Percentiles rank a stretch among this genome's conserved stretches.
These are phyloP conservation scores for Tolypocladium guangdongense DNA, from an alignment of 2,329 filamentous ascomycete species.

Conservation along the genomic window DNA sequence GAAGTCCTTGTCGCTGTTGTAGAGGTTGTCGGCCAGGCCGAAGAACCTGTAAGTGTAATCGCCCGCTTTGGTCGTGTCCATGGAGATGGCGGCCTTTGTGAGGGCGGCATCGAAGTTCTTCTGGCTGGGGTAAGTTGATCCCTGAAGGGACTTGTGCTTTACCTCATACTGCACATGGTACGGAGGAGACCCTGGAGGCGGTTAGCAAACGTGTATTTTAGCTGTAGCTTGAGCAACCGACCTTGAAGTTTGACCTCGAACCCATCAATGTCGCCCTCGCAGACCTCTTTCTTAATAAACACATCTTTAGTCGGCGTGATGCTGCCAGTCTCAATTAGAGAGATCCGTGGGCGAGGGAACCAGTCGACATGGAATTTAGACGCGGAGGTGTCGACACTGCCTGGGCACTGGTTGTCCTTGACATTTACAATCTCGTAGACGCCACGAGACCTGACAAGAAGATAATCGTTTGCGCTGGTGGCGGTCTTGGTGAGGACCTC, in stretches of 20 bases:
- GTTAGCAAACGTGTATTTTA: conserved; percentile 16
- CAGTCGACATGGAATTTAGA: conserved; percentile 72
- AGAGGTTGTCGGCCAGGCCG: conserved; percentile 74
- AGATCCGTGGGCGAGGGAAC: conserved; percentile 70
- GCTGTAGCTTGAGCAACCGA: conserved; percentile 23
- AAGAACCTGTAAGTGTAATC: conserved; percentile 79
- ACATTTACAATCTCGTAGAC: conserved; percentile 73
- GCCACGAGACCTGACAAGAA: conserved; percentile 57
- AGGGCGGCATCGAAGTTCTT: conserved; percentile 70
- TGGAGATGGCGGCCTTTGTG: conserved; percentile 64
- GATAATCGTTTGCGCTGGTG: conserved; percentile 51
- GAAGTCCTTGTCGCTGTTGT: conserved; percentile 61
- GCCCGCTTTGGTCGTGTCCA: conserved; percentile 79
- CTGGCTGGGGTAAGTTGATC: conserved; percentile 51
- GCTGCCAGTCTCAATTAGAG: conserved; percentile 53
- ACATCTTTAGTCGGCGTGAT: conserved; percentile 39
- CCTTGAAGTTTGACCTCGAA: conserved; percentile 74
- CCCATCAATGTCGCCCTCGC: conserved; percentile 86
- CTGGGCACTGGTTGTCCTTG: conserved; percentile 69
- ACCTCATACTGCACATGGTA: conserved; percentile 77
- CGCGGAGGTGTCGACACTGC: conserved; percentile 62
- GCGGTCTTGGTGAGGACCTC: conserved; percentile 37
- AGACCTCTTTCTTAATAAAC: conserved; percentile 71
- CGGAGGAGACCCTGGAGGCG: conserved; percentile 54
- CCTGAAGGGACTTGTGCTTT: conserved; percentile 57